Evolutionary conservation across 1,284 basidiomycete species (phyloP).

Genomic region (Ustilago cynodontis): DNA sequence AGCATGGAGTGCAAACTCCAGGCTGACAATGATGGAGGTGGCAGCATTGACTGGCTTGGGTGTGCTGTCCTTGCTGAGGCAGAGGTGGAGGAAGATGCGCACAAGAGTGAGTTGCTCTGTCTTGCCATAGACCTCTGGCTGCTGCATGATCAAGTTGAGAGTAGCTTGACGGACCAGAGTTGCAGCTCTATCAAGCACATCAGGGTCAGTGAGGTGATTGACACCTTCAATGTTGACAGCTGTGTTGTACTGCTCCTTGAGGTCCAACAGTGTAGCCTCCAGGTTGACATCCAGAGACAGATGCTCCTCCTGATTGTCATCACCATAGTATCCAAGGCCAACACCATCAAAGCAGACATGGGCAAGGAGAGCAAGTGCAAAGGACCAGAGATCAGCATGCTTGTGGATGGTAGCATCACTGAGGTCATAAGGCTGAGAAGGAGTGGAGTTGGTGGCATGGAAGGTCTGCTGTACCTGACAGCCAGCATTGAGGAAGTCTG

Average conservation of each 20-base stretch:
- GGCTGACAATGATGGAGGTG: neutral
- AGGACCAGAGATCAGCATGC: slow-evolving; percentile 3
- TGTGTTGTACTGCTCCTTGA: neutral
- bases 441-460: neutral
- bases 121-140: neutral
- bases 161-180: neutral
- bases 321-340: slow-evolving; percentile 4
- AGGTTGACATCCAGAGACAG: neutral
- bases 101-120: neutral
- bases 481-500: neutral
- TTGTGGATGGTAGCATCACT: neutral
- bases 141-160: neutral
- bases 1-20: slow-evolving; percentile 1
- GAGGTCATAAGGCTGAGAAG: slow-evolving; percentile 1
- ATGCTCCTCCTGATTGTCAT: neutral
- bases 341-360: neutral
- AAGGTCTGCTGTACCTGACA: slow-evolving; percentile 7
- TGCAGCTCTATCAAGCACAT: neutral
- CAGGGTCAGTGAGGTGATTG: neutral
- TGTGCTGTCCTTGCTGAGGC: slow-evolving; percentile 1
- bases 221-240: neutral
- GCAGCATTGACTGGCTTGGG: slow-evolving; percentile 2
- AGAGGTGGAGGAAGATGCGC: slow-evolving; percentile 5
- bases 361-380: neutral
- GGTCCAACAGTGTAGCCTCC: neutral